A percentile compares a stretch with the other conserved stretches of the same genome.
These are phyloP conservation scores for Begonia fuchsioides DNA, from an alignment of 306 rosid genomes.

Conservation along the genomic window DNA sequence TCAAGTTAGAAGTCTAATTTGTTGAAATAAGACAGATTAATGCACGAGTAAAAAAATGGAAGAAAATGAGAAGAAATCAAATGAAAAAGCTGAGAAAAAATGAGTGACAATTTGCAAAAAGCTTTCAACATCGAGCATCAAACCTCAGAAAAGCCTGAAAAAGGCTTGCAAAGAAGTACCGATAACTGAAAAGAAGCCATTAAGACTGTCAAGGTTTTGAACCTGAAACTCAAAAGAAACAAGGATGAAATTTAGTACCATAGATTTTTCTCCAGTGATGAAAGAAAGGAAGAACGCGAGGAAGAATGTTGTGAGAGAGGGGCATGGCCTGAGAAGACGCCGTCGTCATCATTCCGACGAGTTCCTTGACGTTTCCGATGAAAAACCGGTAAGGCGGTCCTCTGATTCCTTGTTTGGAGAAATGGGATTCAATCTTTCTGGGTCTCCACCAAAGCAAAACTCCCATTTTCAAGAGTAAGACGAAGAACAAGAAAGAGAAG, in stretches of 20 bases:
- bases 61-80: not conserved
- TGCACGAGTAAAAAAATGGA: constrained; percentile 1
- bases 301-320: constrained; percentile 82
- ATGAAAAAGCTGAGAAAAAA: not conserved
- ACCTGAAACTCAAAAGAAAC: no score
- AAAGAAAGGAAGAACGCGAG: constrained; percentile 90
- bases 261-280: constrained; percentile 96
- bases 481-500: constrained; percentile 1
- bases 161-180: not conserved
- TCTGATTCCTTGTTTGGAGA: constrained; percentile 71
- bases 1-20: no score
- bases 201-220: not conserved
- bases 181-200: not conserved
- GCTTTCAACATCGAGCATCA: not conserved
- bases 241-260: constrained; percentile 26
- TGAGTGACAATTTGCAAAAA: not conserved
- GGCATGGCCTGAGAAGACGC: constrained; percentile 93
- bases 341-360: constrained; percentile 72
- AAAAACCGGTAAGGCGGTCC: constrained; percentile 99
- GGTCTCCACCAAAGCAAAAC: constrained; percentile 89
- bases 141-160: not conserved
- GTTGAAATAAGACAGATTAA: no score
- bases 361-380: constrained; percentile 83
- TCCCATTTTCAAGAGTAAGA: constrained; percentile 21
- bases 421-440: constrained; percentile 58